These are phyloP conservation scores for Psilocybe azurescens DNA, from an alignment of 768 basidiomycete genomes.

Conservation along the genomic window DNA sequence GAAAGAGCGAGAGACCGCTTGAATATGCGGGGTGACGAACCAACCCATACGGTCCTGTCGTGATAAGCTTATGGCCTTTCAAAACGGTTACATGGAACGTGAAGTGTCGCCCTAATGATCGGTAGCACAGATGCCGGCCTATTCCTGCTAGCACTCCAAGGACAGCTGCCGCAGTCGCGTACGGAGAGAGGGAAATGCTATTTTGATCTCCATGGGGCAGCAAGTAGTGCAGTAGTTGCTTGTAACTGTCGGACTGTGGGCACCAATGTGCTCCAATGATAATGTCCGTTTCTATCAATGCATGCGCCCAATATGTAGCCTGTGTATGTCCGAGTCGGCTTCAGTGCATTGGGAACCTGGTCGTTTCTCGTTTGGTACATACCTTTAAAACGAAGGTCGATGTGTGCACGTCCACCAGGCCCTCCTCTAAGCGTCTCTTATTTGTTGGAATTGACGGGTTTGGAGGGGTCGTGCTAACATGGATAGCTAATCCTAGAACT, in stretches of 20 bases:
- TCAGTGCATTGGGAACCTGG: not conserved
- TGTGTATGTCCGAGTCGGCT: not conserved
- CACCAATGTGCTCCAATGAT: not conserved
- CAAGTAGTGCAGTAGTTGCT: not conserved
- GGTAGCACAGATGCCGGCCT: not conserved
- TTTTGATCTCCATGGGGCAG: not conserved
- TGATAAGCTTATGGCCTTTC: slow-evolving; percentile 14
- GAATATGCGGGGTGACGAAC: slow-evolving; percentile 13
- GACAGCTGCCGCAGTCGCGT: not conserved
- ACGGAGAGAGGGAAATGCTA: not conserved
- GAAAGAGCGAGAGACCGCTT: not conserved
- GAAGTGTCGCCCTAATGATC: not conserved
- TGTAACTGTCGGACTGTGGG: not conserved
- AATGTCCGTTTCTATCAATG: not conserved
- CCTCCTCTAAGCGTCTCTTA: not conserved
- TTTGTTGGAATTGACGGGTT: not conserved
- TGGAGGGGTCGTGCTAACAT: not conserved
- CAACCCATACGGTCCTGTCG: slow-evolving; percentile 8
- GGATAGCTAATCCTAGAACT: not conserved
- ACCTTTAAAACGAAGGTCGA: not conserved
- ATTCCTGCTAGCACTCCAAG: not conserved
- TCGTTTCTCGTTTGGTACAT: not conserved
- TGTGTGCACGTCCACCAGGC: not conserved
- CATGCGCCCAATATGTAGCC: not conserved
- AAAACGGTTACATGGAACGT: slow-evolving; percentile 6